phyloP scores from a whole-genome alignment of 2,329 filamentous ascomycete species.

The Neophaeococcomyces mojaviensis region DNA sequence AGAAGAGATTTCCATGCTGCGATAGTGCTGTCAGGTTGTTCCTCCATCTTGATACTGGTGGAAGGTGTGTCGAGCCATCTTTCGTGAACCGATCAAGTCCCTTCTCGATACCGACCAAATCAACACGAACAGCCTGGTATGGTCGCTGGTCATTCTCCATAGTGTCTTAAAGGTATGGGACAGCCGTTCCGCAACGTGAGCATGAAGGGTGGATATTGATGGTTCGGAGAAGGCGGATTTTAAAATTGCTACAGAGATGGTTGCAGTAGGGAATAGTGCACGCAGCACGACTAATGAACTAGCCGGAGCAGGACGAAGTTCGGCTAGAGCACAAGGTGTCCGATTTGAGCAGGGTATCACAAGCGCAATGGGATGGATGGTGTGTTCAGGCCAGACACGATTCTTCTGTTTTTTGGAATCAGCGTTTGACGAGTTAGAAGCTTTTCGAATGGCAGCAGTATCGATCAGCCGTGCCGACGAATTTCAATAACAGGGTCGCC shows the following conservation, averaged over 20 bases:
- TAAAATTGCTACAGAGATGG: background rate
- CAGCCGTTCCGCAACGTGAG: constrained; percentile 9
- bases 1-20: constrained; percentile 40
- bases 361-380: background rate
- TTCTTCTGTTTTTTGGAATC: background rate
- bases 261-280: too few species aligned
- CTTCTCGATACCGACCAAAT: constrained; percentile 14
- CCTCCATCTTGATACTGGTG: constrained; percentile 33
- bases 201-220: constrained; percentile 10
- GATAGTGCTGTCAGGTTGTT: constrained; percentile 42
- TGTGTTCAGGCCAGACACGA: background rate
- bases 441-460: background rate
- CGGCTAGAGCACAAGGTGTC: background rate
- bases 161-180: constrained; percentile 10
- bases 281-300: too few species aligned
- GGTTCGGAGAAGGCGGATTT: background rate
- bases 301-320: too few species aligned
- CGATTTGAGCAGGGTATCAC: background rate
- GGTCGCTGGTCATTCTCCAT: constrained; percentile 19
- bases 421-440: background rate
- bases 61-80: constrained; percentile 25
- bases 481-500: background rate
- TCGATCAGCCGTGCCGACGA: background rate
- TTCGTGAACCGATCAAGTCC: constrained; percentile 27
- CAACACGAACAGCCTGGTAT: constrained; percentile 17